These are phyloP conservation scores for Jacaranda copaia DNA, from an alignment of 257 asterid genomes.

Conservation along the genomic window DNA sequence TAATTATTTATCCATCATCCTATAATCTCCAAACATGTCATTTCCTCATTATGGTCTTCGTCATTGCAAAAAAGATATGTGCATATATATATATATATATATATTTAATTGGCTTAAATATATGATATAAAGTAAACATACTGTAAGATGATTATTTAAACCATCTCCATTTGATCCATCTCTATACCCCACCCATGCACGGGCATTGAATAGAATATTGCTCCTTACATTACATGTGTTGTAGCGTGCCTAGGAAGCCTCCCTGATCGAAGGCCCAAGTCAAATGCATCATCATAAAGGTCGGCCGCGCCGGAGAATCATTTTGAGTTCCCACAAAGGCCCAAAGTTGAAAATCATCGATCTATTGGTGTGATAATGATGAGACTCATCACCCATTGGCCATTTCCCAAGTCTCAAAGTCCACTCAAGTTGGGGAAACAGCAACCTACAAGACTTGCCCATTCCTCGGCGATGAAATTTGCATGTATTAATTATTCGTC, in stretches of 20 bases:
- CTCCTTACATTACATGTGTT: background rate
- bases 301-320: background rate
- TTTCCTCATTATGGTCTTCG: no score
- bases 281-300: conserved; percentile 1
- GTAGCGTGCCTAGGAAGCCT: background rate
- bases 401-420: background rate
- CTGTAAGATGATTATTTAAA: no score
- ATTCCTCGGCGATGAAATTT: background rate
- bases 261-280: background rate
- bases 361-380: background rate
- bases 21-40: no score
- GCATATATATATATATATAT: no score
- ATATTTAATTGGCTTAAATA: no score
- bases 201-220: background rate
- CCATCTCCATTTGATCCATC: no score
- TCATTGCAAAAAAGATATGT: no score
- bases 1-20: no score
- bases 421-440: background rate
- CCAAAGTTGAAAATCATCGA: background rate
- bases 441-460: background rate
- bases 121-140: no score
- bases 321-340: background rate
- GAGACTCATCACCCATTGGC: no score
- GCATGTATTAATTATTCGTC: no score
- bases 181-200: no score